These are phyloP conservation scores for Tardiomyces blankii DNA, from an alignment of 1,139 yeast species.

Conservation along the genomic window DNA sequence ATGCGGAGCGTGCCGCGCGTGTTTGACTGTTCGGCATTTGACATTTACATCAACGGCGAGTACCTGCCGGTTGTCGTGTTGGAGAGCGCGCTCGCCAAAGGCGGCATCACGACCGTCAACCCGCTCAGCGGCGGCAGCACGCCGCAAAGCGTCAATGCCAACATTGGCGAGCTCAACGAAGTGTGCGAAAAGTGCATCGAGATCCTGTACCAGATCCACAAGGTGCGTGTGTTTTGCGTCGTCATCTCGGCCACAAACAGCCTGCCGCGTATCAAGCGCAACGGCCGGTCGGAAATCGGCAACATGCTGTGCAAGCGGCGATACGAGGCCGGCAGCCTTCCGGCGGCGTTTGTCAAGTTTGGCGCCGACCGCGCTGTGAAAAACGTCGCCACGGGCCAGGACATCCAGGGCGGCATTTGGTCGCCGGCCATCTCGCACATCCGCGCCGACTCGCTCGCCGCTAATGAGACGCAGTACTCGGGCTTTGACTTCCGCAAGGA, in stretches of 20 bases:
- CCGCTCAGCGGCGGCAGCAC: slow-evolving; percentile 1
- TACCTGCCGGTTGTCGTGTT: slow-evolving; percentile 79
- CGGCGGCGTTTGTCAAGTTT: slow-evolving; percentile 74
- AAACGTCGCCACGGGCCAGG: slow-evolving; percentile 68
- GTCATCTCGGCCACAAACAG: slow-evolving; percentile 72
- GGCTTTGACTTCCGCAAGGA: slow-evolving; percentile 68
- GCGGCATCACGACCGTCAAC: slow-evolving; percentile 4
- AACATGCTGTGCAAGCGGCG: slow-evolving; percentile 81
- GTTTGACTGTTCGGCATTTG: slow-evolving; percentile 87
- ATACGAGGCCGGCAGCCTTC: slow-evolving; percentile 65
- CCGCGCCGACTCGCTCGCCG: slow-evolving; percentile 41
- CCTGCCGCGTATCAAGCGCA: slow-evolving; percentile 70
- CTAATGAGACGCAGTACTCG: slow-evolving; percentile 53
- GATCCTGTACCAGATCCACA: slow-evolving; percentile 57
- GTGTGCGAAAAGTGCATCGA: slow-evolving; percentile 69
- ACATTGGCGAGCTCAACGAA: slow-evolving; percentile 36
- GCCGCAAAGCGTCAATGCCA: slow-evolving; percentile 38
- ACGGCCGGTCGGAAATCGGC: slow-evolving; percentile 87
- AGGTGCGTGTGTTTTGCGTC: slow-evolving; percentile 71
- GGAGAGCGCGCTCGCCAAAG: slow-evolving; percentile 63
- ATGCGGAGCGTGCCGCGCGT: slow-evolving; percentile 76
- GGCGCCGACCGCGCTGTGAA: slow-evolving; percentile 57
- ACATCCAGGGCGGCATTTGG: slow-evolving; percentile 78
- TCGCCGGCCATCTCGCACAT: slow-evolving; percentile 54
- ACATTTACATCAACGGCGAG: slow-evolving; percentile 73